A percentile compares a stretch with the other conserved stretches of the same genome.
phyloP scores from a whole-genome alignment of 257 asterid genomes.

The Petrea volubilis region DNA sequence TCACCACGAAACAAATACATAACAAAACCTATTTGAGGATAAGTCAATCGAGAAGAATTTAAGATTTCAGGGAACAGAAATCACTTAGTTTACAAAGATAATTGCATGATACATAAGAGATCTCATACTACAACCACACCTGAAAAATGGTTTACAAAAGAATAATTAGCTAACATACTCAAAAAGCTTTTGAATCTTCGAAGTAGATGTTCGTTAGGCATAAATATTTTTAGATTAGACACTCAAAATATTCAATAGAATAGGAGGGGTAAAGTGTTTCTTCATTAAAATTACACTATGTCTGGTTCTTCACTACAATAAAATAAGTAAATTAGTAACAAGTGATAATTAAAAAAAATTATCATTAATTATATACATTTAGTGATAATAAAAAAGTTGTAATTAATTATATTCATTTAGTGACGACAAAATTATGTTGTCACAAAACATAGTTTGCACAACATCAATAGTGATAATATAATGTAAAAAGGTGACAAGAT shows the following conservation, averaged over 20 bases:
- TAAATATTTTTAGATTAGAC: neutral
- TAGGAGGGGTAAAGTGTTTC: neutral
- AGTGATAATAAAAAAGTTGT: no score
- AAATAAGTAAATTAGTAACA: no score
- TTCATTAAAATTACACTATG: neutral
- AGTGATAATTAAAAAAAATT: no score
- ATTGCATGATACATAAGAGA: neutral
- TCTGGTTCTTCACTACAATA: no score
- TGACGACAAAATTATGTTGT: no score
- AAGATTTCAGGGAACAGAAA: neutral
- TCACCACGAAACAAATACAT: conserved; percentile 92
- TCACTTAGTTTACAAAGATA: neutral
- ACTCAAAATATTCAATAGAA: neutral
- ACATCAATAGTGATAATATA: no score
- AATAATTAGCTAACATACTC: neutral
- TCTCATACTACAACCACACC: neutral
- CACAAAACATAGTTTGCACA: no score
- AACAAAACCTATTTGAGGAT: conserved; percentile 58
- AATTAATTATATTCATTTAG: no score
- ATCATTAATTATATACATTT: no score
- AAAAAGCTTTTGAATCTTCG: neutral
- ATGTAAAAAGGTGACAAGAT: no score
- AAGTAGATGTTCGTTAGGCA: neutral
- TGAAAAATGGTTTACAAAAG: neutral
- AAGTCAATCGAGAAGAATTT: neutral